These are phyloP conservation scores for Amaranthus cruentus DNA, from an alignment of 148 eudicot genomes.

Conservation along the genomic window DNA sequence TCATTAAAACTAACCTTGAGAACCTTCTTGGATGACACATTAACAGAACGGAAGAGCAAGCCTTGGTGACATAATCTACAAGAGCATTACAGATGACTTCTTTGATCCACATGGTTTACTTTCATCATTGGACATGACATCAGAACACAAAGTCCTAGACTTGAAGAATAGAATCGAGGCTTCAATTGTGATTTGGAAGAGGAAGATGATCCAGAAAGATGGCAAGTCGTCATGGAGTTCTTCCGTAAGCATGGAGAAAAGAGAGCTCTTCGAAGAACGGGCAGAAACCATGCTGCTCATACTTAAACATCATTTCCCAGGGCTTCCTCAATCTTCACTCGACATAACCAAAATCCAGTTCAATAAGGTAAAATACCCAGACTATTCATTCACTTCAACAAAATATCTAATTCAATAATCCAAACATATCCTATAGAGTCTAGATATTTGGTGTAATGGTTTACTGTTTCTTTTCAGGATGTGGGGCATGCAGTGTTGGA, in stretches of 20 bases:
- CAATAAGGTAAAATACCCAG: constrained; percentile 41
- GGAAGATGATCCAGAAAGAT: constrained; percentile 75
- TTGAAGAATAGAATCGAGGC: constrained; percentile 90
- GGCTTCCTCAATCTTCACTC: constrained; percentile 76
- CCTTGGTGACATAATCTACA: constrained; percentile 69
- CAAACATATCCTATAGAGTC: background rate
- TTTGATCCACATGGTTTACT: constrained; percentile 43
- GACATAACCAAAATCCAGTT: constrained; percentile 79
- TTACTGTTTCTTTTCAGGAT: constrained; percentile 39
- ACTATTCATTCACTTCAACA: too few relatives aligned
- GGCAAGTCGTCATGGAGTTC: constrained; percentile 79
- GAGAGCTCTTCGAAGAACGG: constrained; percentile 87
- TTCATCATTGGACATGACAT: constrained; percentile 46
- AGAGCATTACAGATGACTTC: constrained; percentile 68
- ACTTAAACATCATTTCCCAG: constrained; percentile 74
- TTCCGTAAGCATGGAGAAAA: constrained; percentile 68
- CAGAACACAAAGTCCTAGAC: constrained; percentile 75
- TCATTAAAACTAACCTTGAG: background rate
- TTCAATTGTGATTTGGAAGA: constrained; percentile 75
- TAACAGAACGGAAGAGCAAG: constrained; percentile 79
- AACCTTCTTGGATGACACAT: background rate
- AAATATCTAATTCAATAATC: background rate
- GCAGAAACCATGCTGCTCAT: constrained; percentile 74
- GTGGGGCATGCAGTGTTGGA: constrained; percentile 83
- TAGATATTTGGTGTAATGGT: background rate